Conservation (phyloP, 371 early-diverging fungal species). For the Funneliformis caledonium region DNA sequence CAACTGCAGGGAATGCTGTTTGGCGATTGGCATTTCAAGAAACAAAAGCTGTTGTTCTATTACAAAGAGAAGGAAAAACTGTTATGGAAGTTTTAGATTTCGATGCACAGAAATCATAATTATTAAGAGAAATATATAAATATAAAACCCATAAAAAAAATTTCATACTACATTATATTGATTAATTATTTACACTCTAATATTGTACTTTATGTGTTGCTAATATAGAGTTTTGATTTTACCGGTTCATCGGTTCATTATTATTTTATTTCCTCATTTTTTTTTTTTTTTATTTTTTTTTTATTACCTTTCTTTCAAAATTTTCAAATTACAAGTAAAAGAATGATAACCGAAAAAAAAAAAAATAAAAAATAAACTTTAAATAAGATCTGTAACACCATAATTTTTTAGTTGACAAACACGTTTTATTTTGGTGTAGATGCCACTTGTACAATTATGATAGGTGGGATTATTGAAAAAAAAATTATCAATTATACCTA, state of each 20-base stretch:
- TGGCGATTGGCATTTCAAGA: conserved; percentile 70
- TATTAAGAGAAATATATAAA: neutral
- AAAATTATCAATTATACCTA: neutral
- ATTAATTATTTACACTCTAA: neutral
- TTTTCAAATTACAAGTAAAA: neutral
- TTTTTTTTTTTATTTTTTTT: too few species aligned
- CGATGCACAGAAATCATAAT: conserved; percentile 33
- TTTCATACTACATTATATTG: neutral
- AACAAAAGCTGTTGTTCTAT: conserved; percentile 64
- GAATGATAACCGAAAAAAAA: neutral
- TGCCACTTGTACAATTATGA: neutral
- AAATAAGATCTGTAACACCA: neutral
- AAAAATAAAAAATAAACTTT: too few species aligned
- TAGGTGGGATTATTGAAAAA: neutral
- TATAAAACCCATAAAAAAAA: neutral
- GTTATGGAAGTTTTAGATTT: conserved; percentile 52
- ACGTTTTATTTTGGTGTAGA: neutral
- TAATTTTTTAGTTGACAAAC: neutral
- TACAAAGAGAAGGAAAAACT: conserved; percentile 54
- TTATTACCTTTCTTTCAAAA: too few species aligned
- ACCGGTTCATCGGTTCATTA: neutral
- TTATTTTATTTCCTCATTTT: too few species aligned
- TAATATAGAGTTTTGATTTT: neutral
- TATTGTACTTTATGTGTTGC: neutral
- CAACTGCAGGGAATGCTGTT: conserved; percentile 61